These are phyloP conservation scores for Petasospora rhodanensis DNA, from an alignment of 1,139 yeast species.

Conservation along the genomic window DNA sequence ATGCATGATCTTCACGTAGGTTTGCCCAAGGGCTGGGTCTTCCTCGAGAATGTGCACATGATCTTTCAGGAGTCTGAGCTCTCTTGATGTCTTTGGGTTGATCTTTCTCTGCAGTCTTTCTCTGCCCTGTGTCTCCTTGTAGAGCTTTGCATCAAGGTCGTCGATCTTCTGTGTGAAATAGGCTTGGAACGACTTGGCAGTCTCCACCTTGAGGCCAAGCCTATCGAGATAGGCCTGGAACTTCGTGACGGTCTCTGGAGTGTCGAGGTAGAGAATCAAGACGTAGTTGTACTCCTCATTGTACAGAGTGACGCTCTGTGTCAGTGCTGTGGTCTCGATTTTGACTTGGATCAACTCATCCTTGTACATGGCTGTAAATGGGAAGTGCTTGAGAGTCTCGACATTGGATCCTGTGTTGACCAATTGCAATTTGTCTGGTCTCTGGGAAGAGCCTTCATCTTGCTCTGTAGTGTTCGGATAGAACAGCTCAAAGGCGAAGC, in stretches of 20 bases:
- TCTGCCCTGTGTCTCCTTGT: constrained; percentile 20
- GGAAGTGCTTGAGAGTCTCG: constrained; percentile 16
- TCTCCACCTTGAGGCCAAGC: constrained; percentile 6
- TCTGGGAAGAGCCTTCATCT: constrained; percentile 23
- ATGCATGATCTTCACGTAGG: constrained; percentile 15
- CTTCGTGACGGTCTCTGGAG: constrained; percentile 3
- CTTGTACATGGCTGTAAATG: constrained; percentile 20
- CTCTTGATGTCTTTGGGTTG: constrained; percentile 18
- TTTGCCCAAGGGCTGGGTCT: constrained; percentile 12
- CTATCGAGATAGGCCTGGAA: constrained; percentile 8
- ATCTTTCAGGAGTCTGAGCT: constrained; percentile 11
- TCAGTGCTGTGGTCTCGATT: constrained; percentile 7
- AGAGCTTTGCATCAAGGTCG: constrained; percentile 19
- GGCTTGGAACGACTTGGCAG: constrained; percentile 5
- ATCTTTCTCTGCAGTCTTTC: constrained; percentile 20
- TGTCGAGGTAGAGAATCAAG: constrained; percentile 17
- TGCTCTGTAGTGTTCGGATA: constrained; percentile 10
- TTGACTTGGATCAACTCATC: constrained; percentile 15
- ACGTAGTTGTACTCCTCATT: constrained; percentile 23
- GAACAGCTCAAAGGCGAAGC: constrained; percentile 16
- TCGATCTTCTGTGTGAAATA: constrained; percentile 15
- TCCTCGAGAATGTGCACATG: constrained; percentile 21
- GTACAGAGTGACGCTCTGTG: constrained; percentile 13
- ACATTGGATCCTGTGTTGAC: constrained; percentile 3
- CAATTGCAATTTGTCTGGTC: constrained; percentile 15